Base-by-base conservation (phyloP, 805 yeast species). In the Naumovozyma baii region DNA sequence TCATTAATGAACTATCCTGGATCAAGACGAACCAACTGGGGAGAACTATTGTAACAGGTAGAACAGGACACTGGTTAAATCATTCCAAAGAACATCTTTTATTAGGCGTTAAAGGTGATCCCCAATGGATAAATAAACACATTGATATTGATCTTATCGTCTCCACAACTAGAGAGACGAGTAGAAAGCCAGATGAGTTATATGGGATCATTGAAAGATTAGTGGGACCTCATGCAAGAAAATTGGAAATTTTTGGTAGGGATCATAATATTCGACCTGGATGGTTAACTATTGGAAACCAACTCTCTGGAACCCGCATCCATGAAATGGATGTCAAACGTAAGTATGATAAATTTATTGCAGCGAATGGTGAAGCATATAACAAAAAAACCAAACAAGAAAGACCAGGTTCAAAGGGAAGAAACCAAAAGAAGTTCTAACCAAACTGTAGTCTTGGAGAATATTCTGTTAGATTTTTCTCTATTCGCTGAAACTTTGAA, bases 51-150 rank as follows among this genome's bases (percentile, higher is more conserved):
- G 87, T 94, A 43, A 90, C 97, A 0, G 97, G 97, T 1, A 67
- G 96, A 47, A 88, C 97, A 0, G 97, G 97, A 0, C 97, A 88
- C 58, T 88, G 97, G 97, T 68, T 88, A 39, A 88, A 88, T 55
- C 97, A 88, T 61, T 83, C 95, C 0, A 88, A 88, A 51, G 97
- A 88, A 59, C 96, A 88, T 57, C 65, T 86, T 33, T 61, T 88
- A 3, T 83, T 90, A 7, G 97, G 96, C 25, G 53, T 82, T 18
- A 88, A 88, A 52, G 96, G 96, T 0, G 56, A 74, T 31, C 87
- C 94, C 0, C 52, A 60, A 28, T 85, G 95, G 94, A 51, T 86
- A 19, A 74, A 73, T 41, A 64, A 68, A 39, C 68, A 73, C 22
- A 59, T 83, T 14, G 96, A 88, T 56, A 66, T 80, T 3, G 95